These are phyloP conservation scores for Cystobasidium tubakii DNA, from an alignment of 768 basidiomycete genomes.

Conservation along the genomic window DNA sequence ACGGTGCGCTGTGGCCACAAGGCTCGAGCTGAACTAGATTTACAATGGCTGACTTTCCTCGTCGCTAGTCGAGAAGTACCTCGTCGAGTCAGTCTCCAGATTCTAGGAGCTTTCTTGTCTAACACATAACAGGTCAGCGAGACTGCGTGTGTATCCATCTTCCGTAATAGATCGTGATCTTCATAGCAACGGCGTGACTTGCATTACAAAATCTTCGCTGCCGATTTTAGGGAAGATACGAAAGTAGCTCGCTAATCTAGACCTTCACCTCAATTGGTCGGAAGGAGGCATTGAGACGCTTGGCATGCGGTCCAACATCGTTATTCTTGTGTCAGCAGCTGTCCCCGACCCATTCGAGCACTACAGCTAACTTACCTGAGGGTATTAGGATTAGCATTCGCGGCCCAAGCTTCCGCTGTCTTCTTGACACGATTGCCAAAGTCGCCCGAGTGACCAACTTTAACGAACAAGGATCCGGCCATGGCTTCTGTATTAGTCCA, in stretches of 20 bases:
- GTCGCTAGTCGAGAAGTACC: too few species aligned
- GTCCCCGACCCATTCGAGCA: too few species aligned
- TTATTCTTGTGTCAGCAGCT: too few species aligned
- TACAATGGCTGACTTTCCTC: too few species aligned
- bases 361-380: constrained; percentile 4
- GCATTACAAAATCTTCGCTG: too few species aligned
- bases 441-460: constrained; percentile 20
- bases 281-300: not conserved
- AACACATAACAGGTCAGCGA: not conserved
- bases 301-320: not conserved
- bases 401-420: constrained; percentile 11
- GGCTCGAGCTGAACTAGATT: too few species aligned
- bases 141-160: not conserved
- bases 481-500: constrained; percentile 8
- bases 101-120: too few species aligned
- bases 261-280: not conserved
- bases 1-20: too few species aligned
- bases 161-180: not conserved
- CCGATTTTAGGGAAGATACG: too few species aligned
- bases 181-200: too few species aligned
- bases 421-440: constrained; percentile 13
- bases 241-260: not conserved
- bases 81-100: too few species aligned
- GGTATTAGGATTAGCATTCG: constrained; percentile 27
- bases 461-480: constrained; percentile 19